These are phyloP conservation scores for Verruconis gallopava DNA, from an alignment of 2,329 filamentous ascomycete species.

Conservation along the genomic window DNA sequence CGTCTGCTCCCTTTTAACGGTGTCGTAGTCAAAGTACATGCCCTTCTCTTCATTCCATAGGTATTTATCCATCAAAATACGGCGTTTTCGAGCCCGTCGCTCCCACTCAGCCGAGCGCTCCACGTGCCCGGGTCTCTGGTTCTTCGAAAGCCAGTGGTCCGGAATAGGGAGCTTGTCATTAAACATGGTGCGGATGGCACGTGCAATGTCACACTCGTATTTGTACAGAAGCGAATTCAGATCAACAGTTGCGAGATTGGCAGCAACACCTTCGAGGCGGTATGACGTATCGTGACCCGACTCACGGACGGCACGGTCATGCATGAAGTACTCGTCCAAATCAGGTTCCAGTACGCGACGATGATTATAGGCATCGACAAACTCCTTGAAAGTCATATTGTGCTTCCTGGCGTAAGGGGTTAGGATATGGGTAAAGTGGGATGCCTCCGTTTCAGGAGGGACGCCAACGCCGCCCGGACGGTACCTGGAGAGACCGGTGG, in stretches of 20 bases:
- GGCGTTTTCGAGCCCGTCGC: slow-evolving; percentile 70
- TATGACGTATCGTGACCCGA: slow-evolving; percentile 96
- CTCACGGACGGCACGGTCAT: slow-evolving; percentile 89
- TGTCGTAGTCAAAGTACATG: slow-evolving; percentile 98
- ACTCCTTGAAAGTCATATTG: slow-evolving; percentile 67
- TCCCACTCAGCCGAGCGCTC: slow-evolving; percentile 86
- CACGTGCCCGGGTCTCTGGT: slow-evolving; percentile 50
- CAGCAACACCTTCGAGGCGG: slow-evolving; percentile 76
- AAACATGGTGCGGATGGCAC: slow-evolving; percentile 74
- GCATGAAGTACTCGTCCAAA: slow-evolving; percentile 87
- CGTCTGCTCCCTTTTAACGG: slow-evolving; percentile 63
- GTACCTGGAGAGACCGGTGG: slow-evolving; percentile 72
- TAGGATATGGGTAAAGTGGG: slow-evolving; percentile 73
- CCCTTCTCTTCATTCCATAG: slow-evolving; percentile 85
- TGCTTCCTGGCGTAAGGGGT: slow-evolving; percentile 75
- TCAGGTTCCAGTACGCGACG: slow-evolving; percentile 68
- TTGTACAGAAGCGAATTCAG: slow-evolving; percentile 93
- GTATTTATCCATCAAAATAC: slow-evolving; percentile 78
- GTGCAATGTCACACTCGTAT: slow-evolving; percentile 87
- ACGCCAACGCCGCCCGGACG: slow-evolving; percentile 73
- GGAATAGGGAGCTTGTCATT: slow-evolving; percentile 73
- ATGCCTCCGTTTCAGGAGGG: slow-evolving; percentile 80
- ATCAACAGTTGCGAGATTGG: slow-evolving; percentile 83
- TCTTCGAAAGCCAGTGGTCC: slow-evolving; percentile 61
- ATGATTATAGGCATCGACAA: slow-evolving; percentile 79